Conservation (phyloP, 345 rosid genomes). For the Theobroma cacao region DNA sequence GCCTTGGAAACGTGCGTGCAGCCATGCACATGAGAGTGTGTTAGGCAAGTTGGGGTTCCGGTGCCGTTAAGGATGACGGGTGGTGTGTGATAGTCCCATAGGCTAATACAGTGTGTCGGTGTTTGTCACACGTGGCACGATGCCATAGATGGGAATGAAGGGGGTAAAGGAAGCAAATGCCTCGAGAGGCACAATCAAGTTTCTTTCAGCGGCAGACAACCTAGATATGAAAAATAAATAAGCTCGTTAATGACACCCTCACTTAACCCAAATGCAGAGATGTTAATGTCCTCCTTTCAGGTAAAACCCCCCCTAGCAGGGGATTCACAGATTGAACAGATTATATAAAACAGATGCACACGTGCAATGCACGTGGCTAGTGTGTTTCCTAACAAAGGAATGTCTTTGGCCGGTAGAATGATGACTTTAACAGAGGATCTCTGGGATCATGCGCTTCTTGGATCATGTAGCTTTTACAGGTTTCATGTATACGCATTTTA, state of each 20-base stretch:
- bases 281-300: neutral
- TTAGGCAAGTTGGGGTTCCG: slow-evolving; percentile 26
- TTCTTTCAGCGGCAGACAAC: slow-evolving; percentile 34
- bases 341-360: neutral
- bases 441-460: slow-evolving; percentile 51
- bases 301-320: neutral
- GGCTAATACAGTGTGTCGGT: slow-evolving; percentile 44
- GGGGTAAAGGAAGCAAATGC: slow-evolving; percentile 40
- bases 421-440: slow-evolving; percentile 9
- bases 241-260: neutral
- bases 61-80: slow-evolving; percentile 37
- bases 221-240: neutral
- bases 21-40: slow-evolving; percentile 30
- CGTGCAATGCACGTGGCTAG: slow-evolving; percentile 6
- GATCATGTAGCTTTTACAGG: slow-evolving; percentile 26
- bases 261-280: neutral
- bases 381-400: slow-evolving; percentile 31
- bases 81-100: slow-evolving; percentile 25
- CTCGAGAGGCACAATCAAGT: slow-evolving; percentile 31
- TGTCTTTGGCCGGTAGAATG: slow-evolving; percentile 17
- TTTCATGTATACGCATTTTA: neutral
- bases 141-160: slow-evolving; percentile 19
- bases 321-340: neutral
- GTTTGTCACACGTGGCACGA: slow-evolving; percentile 18
- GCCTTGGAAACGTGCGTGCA: slow-evolving; percentile 22